phyloP scores from a whole-genome alignment of 2,329 filamentous ascomycete genomes.

The Neocucurbitaria cava region DNA sequence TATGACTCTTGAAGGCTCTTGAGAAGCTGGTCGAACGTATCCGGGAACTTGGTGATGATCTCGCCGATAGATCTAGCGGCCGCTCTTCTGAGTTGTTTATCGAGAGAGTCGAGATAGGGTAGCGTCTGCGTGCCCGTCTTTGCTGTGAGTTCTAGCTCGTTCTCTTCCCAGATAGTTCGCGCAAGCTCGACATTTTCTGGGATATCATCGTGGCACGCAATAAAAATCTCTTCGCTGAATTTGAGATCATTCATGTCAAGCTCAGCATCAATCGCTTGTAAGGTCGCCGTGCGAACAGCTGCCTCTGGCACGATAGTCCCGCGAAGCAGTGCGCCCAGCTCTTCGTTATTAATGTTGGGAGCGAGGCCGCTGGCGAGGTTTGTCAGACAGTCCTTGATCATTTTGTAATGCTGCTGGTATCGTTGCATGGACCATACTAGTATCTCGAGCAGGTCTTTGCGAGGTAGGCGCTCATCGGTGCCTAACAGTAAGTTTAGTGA shows the following conservation, averaged over 20 bases:
- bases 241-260: conserved; percentile 88
- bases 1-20: conserved; percentile 74
- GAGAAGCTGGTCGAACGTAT: conserved; percentile 68
- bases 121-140: conserved; percentile 73
- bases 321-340: conserved; percentile 77
- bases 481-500: conserved; percentile 44
- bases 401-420: conserved; percentile 92
- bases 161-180: conserved; percentile 93
- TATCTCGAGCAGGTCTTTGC: conserved; percentile 72
- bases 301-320: conserved; percentile 81
- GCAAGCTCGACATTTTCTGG: conserved; percentile 86
- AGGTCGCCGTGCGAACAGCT: conserved; percentile 80
- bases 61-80: conserved; percentile 83
- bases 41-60: conserved; percentile 67
- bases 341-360: conserved; percentile 75
- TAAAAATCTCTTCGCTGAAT: conserved; percentile 90
- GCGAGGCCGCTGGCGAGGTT: conserved; percentile 86
- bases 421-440: conserved; percentile 84
- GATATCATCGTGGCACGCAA: conserved; percentile 89
- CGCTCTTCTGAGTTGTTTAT: conserved; percentile 81
- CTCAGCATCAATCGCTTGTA: conserved; percentile 90
- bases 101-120: conserved; percentile 79
- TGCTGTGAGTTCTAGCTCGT: conserved; percentile 73
- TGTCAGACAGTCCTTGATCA: conserved; percentile 89
- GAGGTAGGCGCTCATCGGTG: conserved; percentile 76